phyloP scores from a whole-genome alignment of 1,284 basidiomycete genomes.

The Ustilago xerochloae region DNA sequence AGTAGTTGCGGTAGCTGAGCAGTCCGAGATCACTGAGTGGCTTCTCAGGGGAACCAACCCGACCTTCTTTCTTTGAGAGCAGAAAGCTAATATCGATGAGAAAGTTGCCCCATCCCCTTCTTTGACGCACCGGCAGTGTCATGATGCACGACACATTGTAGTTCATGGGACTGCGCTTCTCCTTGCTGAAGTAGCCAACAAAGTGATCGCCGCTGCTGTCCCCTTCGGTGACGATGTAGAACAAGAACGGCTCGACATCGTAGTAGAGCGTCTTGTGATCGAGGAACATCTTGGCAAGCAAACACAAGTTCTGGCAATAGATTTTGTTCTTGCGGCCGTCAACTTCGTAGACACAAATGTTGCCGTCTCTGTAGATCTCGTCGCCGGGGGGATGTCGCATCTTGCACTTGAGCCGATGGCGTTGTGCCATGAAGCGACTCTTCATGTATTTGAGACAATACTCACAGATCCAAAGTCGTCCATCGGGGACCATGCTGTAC shows the following conservation, averaged over 20 bases:
- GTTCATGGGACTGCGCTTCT: conserved; percentile 94
- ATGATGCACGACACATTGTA: conserved; percentile 98
- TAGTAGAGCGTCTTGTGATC: conserved; percentile 99
- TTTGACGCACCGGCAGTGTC: conserved; percentile 94
- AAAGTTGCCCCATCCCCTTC: conserved; percentile 89
- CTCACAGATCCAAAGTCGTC: conserved; percentile 94
- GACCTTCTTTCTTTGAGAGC: conserved; percentile 93
- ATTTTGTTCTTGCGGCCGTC: conserved; percentile 99
- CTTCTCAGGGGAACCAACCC: conserved; percentile 97
- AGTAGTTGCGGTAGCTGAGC: conserved; percentile 92
- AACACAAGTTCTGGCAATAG: conserved; percentile 98
- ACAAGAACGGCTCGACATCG: conserved; percentile 98
- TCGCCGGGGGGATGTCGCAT: conserved; percentile 94
- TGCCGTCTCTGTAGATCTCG: conserved; percentile 93
- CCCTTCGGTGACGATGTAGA: conserved; percentile 95
- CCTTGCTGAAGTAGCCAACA: conserved; percentile 98
- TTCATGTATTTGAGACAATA: conserved; percentile 99
- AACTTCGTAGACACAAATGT: conserved; percentile 93
- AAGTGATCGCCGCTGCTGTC: conserved; percentile 91
- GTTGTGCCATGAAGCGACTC: conserved; percentile 84
- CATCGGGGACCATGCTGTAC: conserved; percentile 91
- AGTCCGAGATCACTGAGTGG: conserved; percentile 94
- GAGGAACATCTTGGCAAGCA: conserved; percentile 98
- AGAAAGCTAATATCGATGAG: conserved; percentile 88
- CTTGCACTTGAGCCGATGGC: conserved; percentile 93